Percentiles rank a stretch among this genome's conserved stretches.
Evolutionary conservation across 2,329 filamentous ascomycete species (phyloP).

Genomic region (Penicillium aurantiogriseum): DNA sequence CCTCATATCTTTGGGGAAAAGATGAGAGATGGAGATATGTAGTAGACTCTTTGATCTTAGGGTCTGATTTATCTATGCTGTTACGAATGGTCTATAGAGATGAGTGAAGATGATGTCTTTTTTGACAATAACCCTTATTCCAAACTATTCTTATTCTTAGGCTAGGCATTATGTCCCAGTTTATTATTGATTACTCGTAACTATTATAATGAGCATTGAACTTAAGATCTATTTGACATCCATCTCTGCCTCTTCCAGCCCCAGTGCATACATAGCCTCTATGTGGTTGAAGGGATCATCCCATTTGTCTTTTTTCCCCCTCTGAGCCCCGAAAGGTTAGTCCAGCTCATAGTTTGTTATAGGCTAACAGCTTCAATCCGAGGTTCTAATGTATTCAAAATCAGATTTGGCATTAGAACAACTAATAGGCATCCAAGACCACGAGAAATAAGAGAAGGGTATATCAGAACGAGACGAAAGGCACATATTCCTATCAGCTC

Average conservation of each 20-base stretch:
- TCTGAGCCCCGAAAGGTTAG: background rate
- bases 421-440: background rate
- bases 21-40: constrained; percentile 19
- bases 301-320: background rate
- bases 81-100: constrained; percentile 44
- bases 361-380: background rate
- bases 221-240: background rate
- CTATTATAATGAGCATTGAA: background rate
- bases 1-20: constrained; percentile 11
- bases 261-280: background rate
- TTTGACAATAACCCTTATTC: constrained; percentile 11
- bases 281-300: background rate
- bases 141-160: background rate
- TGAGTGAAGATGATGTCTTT: constrained; percentile 33
- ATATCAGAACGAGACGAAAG: background rate
- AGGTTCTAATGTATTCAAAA: background rate
- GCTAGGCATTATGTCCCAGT: background rate
- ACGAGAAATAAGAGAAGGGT: background rate
- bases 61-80: constrained; percentile 37
- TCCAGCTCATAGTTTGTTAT: background rate
- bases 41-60: constrained; percentile 24
- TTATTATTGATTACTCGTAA: background rate
- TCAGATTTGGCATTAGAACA: background rate
- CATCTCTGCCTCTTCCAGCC: background rate
- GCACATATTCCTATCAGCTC: too few relatives aligned